Base-by-base conservation (phyloP, 495 filamentous ascomycete species). In the Aspergillus baeticus region DNA sequence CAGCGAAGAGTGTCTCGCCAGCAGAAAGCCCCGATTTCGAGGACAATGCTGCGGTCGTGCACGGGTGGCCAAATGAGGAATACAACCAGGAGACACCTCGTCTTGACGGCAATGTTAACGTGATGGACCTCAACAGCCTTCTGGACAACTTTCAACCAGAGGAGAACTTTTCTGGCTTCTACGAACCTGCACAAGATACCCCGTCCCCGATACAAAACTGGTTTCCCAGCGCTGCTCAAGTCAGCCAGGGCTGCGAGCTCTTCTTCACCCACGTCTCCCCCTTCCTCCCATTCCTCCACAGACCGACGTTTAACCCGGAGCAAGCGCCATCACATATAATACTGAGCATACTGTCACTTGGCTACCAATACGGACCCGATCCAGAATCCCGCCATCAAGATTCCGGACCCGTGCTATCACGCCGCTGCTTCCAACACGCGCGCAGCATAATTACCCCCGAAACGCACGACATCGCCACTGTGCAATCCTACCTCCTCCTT, bases 301-400 rank as follows among this genome's bases (percentile, higher is more conserved):
- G 58, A 35, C 54, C 65, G 1, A 72, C 68, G 0, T 74, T 74
- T 37, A 63, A 72, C 33, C 11, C 66, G 0, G 60, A 55, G 15
- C 59, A 60, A 26, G 18, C 33, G 3, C 22, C 68, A 20, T 54
- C 44, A 6, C 34, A 63, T 15, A 49, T 74, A 14, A 38, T 69
- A 1, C 60, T 74, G 20, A 66, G 64, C 37, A 68, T 74, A 13
- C 64, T 74, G n/a, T 68, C 36, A 14, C 66, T 74, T 13, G 68
- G 51, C 4, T 74, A 68, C 37, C 69, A 74, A 51, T 62, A 74
- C 50, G 69, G 71, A 10, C 64, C 72, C 20, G 69, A 74, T 50
- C 69, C 69, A 35, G 71, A 74, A 26, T 62, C 55, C 15, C 10
- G 61, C 20, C 51, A 63, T 58, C 33, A 51, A 50, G 64, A 66